Evolutionary conservation across 2,329 filamentous ascomycete genomes (phyloP).

Genomic region (Penicillium janthinellum): DNA sequence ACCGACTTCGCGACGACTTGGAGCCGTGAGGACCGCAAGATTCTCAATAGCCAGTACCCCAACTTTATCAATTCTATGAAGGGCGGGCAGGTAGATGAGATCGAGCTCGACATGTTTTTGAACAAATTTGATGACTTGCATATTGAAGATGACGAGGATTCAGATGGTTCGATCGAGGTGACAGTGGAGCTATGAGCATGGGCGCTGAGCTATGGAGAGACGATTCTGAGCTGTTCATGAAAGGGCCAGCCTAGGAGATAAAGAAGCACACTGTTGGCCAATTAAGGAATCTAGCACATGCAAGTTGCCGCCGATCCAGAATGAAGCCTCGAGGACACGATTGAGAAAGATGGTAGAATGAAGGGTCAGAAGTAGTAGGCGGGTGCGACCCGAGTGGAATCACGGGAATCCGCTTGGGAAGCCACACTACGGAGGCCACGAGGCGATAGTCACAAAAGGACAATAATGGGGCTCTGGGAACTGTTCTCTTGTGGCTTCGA

Average conservation of each 20-base stretch:
- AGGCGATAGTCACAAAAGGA: neutral
- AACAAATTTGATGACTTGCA: constrained; percentile 16
- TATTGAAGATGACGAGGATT: neutral
- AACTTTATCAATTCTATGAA: constrained; percentile 20
- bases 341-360: neutral
- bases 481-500: neutral
- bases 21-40: constrained; percentile 14
- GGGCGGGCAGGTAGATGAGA: constrained; percentile 2
- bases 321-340: neutral
- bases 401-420: neutral
- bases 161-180: neutral
- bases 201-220: neutral
- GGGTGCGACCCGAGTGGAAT: neutral
- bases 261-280: neutral
- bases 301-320: neutral
- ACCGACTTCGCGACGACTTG: constrained; percentile 25
- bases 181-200: neutral
- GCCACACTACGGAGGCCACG: neutral
- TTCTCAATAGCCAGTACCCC: constrained; percentile 24
- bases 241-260: neutral
- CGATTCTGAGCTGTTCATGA: neutral
- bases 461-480: neutral
- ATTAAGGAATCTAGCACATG: neutral
- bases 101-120: constrained; percentile 16
- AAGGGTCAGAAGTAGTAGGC: neutral